A percentile compares a stretch with the other conserved stretches of the same genome.
Conservation (phyloP, 345 rosid genomes). For the Eucalyptus camaldulensis region DNA sequence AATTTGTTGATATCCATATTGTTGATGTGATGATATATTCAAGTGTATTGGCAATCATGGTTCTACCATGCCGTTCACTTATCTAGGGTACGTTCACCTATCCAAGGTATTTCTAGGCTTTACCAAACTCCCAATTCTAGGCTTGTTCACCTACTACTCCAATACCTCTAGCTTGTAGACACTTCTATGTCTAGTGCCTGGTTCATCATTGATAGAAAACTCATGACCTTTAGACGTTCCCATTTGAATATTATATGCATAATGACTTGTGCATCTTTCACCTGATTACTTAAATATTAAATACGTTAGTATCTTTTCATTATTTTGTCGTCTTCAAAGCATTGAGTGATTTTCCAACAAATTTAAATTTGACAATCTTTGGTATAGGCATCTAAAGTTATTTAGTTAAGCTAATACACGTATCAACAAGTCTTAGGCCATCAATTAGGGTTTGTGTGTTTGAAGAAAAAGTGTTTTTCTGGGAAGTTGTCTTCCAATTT, state of each 20-base stretch:
- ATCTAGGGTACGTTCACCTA: neutral
- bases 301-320: fast-evolving
- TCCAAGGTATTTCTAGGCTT: neutral
- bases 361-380: neutral
- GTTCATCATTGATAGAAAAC: too few species aligned
- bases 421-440: neutral
- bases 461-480: neutral
- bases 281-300: neutral
- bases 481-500: neutral
- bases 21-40: neutral
- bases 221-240: neutral
- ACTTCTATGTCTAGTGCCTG: neutral
- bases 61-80: neutral
- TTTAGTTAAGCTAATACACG: neutral
- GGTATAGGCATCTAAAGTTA: neutral
- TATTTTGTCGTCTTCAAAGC: neutral
- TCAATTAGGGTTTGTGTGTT: neutral
- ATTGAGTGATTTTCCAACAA: neutral
- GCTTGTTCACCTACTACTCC: neutral
- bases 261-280: neutral
- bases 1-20: neutral
- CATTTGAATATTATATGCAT: too few species aligned
- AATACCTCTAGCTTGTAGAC: neutral
- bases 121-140: neutral
- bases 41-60: neutral